Base-by-base conservation (phyloP, 805 yeast genomes). In the Zygoascus flipseniorum region DNA sequence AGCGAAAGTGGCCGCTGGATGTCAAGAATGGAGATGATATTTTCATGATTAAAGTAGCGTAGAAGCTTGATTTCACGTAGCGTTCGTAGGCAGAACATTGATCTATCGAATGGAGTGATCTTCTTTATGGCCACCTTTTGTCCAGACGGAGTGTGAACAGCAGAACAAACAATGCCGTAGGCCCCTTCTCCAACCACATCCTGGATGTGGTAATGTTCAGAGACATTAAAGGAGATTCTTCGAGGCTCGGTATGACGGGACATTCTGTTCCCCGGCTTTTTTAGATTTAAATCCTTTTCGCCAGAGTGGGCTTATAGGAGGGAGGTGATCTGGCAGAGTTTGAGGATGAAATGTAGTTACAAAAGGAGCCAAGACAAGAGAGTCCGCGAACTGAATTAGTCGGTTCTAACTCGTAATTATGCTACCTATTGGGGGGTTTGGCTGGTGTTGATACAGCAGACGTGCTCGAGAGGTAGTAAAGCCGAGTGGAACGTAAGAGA, bases 181-280 rank as follows among this genome's bases (percentile, higher is more conserved):
- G 98, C 97, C 18, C 98, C 98, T 69, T 89, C 96, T 8, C 98
- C 98, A 1, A 92, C 83, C 14, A 92, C 79, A 59, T 87, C 89
- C 50, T 83, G 75, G 47, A 92, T 82, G 67, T 89, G 89, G 69
- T 90, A 92, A 64, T 87, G 89, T 56, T 85, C 86, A 31, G 90
- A 82, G 28, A 92, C 92, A 67, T 89, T 88, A 75, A 92, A 92
- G 2, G 80, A 72, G 50, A 79, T 73, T 54, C 71, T 71, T 53
- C 79, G 75, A 43, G 64, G 62, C 43, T 44, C 45, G 9, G 19
- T 42, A 16, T 19, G 39, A n/a, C 39, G 39, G 16, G 39, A 35
- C 39, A 35, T 35, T 11, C 39, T 35, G 6, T 23, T 23, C 28
- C 6, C 6, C 6, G 3, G 28, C 6, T 6, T 6, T 23, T 23